Percentiles rank a stretch among this genome's conserved stretches.
phyloP scores from a whole-genome alignment of 495 filamentous ascomycete genomes.

The Lasiosphaeris hirsuta region DNA sequence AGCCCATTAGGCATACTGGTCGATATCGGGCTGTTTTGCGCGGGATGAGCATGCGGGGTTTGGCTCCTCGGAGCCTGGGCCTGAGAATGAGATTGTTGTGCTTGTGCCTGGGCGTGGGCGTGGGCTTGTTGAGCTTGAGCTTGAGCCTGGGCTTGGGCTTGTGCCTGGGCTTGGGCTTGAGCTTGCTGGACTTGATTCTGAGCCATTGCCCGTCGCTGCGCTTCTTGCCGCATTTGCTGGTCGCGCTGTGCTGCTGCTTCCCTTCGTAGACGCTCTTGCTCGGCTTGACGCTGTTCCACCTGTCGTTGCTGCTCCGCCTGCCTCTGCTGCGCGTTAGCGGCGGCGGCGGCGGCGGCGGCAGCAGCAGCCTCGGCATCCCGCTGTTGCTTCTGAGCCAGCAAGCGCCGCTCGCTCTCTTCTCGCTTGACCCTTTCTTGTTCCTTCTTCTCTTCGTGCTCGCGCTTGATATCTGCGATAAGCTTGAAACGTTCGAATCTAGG shows the following conservation, averaged over 20 bases:
- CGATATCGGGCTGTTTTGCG: constrained; percentile 33
- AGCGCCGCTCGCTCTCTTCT: constrained; percentile 64
- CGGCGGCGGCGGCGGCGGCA: neutral
- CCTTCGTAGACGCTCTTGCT: constrained; percentile 31
- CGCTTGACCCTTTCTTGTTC: constrained; percentile 58
- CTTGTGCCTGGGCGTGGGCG: constrained; percentile 33
- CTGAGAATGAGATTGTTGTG: constrained; percentile 18
- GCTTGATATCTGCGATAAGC: constrained; percentile 77
- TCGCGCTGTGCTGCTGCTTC: constrained; percentile 37
- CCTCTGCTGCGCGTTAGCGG: constrained; percentile 11
- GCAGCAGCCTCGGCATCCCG: constrained; percentile 28
- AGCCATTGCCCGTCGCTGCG: constrained; percentile 33
- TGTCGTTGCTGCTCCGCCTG: constrained; percentile 23
- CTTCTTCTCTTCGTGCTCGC: constrained; percentile 68
- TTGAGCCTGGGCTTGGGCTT: constrained; percentile 45
- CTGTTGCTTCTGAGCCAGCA: constrained; percentile 48
- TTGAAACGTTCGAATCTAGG: constrained; percentile 90
- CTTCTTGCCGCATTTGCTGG: constrained; percentile 33
- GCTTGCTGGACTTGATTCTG: constrained; percentile 45
- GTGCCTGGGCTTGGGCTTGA: constrained; percentile 46
- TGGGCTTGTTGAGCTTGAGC: constrained; percentile 47
- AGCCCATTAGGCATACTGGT: constrained; percentile 36
- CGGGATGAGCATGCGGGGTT: constrained; percentile 40
- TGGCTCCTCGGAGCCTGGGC: constrained; percentile 38
- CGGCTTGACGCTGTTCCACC: constrained; percentile 16